phyloP scores from a whole-genome alignment of 805 yeast genomes.

The Lachancea cidri region DNA sequence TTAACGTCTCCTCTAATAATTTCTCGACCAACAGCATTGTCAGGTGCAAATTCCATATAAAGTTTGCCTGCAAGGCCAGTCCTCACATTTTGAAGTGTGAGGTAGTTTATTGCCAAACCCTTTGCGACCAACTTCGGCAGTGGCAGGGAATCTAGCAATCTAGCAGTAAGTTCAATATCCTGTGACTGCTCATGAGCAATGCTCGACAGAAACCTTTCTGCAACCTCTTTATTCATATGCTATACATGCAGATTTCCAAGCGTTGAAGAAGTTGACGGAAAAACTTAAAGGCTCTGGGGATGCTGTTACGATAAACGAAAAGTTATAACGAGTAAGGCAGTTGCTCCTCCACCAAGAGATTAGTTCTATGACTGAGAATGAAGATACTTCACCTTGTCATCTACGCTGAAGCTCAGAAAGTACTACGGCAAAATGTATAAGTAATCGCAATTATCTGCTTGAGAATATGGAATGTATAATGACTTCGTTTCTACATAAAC shows the following conservation, averaged over 20 bases:
- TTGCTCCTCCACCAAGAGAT: no score
- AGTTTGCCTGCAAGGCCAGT: slow-evolving; percentile 72
- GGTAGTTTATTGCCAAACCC: slow-evolving; percentile 73
- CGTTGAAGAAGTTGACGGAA: no score
- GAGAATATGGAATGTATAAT: slow-evolving; percentile 11
- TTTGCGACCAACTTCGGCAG: slow-evolving; percentile 61
- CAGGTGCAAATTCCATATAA: slow-evolving; percentile 59
- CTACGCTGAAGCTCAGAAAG: no score
- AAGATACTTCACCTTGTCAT: no score
- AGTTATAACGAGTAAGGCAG: no score
- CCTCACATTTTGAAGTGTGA: slow-evolving; percentile 53
- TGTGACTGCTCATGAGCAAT: slow-evolving; percentile 46
- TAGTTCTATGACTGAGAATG: no score
- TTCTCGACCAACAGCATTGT: slow-evolving; percentile 32
- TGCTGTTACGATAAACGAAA: no score
- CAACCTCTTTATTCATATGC: slow-evolving; percentile 31
- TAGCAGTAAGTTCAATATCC: slow-evolving; percentile 45
- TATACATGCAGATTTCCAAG: neutral
- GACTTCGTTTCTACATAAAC: slow-evolving; percentile 10
- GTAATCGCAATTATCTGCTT: no score
- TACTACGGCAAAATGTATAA: no score
- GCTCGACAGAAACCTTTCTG: slow-evolving; percentile 37
- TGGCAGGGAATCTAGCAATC: slow-evolving; percentile 43
- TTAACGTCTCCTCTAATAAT: slow-evolving; percentile 49
- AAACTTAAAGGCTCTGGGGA: no score